Evolutionary conservation across 2,329 filamentous ascomycete species (phyloP), one percentile per base, ranked within the genome.

Genomic region (Cladosporium sp.): DNA sequence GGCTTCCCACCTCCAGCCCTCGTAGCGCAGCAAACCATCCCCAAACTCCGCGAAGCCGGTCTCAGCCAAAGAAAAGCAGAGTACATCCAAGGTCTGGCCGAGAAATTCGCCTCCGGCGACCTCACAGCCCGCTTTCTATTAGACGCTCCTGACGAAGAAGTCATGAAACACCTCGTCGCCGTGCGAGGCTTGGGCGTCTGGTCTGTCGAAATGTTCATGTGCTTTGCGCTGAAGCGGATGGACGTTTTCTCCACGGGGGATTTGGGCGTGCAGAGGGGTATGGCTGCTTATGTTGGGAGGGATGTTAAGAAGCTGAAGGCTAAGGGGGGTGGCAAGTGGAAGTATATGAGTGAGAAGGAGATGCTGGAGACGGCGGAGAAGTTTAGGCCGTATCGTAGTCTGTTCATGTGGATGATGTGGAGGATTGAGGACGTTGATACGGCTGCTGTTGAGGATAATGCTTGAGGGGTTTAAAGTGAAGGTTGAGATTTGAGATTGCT

Each of bases 401-500:
- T 96, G 38, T 95, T 95, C 63, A 96, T 96, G 91, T 96, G 91
- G 91, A 95, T 95, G 66, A 95, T 95, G 87, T 96, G 92, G 91
- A 20, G 57, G 19, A 55, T 59, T 12, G 57, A 59, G 38, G 53
- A 58, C 20, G 54, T 57, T n/a, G 46, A 58, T 33, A 53, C 55
- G 1, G 41, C 38, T 11, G 58, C 57, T 20, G 52, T 60, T 1
- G 51, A 60, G 41, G 52, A 60, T 36, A 57, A 59, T 30, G 39
- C 39, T 25, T 43, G 41, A 30, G 15, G 13, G 20, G 22, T 19
- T 2, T 3, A 20, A 27, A 27, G 22, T 27, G 22, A 27, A 27
- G 22, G 22, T 5, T 4, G 22, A 5, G 22, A 27, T 27, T 27
- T 27, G 22, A 9, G 22, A 27, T n/a, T n/a, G n/a, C n/a, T n/a